phyloP scores from a whole-genome alignment of 495 filamentous ascomycete species.

The Penicillium bovifimosum region DNA sequence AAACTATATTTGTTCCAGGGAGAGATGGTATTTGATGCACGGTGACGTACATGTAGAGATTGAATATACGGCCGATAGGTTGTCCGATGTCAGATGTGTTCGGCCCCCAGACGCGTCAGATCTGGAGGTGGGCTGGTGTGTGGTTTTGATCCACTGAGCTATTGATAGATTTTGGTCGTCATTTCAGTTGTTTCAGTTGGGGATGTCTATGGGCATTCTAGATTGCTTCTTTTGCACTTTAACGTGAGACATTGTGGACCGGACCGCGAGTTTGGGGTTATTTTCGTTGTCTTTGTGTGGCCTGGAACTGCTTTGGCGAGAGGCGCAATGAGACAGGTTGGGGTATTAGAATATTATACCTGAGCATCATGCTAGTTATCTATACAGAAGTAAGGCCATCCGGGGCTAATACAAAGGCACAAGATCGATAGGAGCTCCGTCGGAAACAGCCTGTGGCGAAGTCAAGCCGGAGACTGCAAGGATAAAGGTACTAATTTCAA shows the following conservation, averaged over 20 bases:
- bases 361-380: slow-evolving; percentile 1
- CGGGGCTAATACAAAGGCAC: background rate
- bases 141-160: slow-evolving; percentile 16
- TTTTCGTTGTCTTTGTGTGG: background rate
- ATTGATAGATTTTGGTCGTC: slow-evolving; percentile 14
- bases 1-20: no score
- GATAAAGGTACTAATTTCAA: background rate
- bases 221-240: slow-evolving; percentile 3
- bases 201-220: slow-evolving; percentile 1
- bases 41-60: background rate
- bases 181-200: slow-evolving; percentile 12
- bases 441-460: background rate
- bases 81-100: no score
- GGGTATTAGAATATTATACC: background rate
- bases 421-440: background rate
- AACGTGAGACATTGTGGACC: slow-evolving; percentile 6
- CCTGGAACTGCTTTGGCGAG: background rate
- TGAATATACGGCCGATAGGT: no score
- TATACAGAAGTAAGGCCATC: background rate
- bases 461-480: background rate
- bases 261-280: background rate
- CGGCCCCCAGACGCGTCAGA: slow-evolving; percentile 20
- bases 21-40: background rate
- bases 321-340: background rate
- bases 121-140: slow-evolving; percentile 8